These are phyloP conservation scores for Ogataea polymorpha DNA, from an alignment of 805 yeast genomes.

Conservation along the genomic window DNA sequence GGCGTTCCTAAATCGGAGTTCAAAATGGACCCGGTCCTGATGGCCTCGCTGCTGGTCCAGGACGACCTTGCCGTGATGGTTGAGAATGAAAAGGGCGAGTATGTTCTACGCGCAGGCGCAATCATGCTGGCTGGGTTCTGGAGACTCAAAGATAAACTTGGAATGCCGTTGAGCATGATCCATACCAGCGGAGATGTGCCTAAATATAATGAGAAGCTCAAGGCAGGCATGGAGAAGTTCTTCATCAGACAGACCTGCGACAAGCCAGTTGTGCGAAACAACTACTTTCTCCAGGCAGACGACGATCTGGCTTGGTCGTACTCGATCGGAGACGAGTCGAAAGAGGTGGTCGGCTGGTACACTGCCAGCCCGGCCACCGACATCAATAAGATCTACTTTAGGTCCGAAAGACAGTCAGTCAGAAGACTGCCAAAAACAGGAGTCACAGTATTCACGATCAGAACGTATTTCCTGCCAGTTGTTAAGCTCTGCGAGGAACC, in stretches of 20 bases:
- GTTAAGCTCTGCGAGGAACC: slow-evolving; percentile 56
- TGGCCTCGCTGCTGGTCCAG: slow-evolving; percentile 56
- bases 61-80: slow-evolving; percentile 69
- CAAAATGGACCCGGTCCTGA: slow-evolving; percentile 54
- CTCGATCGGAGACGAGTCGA: slow-evolving; percentile 58
- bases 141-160: slow-evolving; percentile 60
- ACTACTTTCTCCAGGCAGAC: slow-evolving; percentile 65
- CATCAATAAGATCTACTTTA: slow-evolving; percentile 46
- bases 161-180: slow-evolving; percentile 52
- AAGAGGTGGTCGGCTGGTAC: slow-evolving; percentile 58
- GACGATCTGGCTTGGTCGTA: slow-evolving; percentile 60
- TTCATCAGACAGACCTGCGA: slow-evolving; percentile 55
- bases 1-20: slow-evolving; percentile 30
- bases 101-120: slow-evolving; percentile 57
- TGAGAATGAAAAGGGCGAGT: slow-evolving; percentile 56
- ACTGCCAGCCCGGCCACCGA: slow-evolving; percentile 51
- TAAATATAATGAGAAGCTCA: slow-evolving; percentile 54
- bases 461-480: slow-evolving; percentile 61
- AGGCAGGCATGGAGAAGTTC: slow-evolving; percentile 64
- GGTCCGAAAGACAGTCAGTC: slow-evolving; percentile 64
- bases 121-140: slow-evolving; percentile 67
- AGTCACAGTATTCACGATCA: slow-evolving; percentile 54
- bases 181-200: slow-evolving; percentile 72
- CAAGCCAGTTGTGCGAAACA: slow-evolving; percentile 64
- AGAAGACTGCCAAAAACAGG: slow-evolving; percentile 61